Base-by-base conservation (phyloP, 2,329 filamentous ascomycete species). In the Sporothrix curviconia region DNA sequence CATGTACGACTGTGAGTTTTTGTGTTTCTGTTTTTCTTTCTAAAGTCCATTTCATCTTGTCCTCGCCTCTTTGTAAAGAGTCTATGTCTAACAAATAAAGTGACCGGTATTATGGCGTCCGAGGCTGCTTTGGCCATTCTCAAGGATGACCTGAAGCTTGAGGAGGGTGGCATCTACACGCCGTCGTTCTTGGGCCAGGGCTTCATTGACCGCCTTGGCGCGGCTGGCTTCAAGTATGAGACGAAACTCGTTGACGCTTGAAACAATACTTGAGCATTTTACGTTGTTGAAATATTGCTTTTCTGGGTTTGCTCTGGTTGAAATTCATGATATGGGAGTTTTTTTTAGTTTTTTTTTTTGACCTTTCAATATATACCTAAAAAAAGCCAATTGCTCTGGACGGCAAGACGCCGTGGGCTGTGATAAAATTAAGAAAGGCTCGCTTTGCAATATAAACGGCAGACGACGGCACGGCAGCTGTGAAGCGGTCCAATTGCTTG, bases 161-260 rank as follows among this genome's bases (percentile, higher is more conserved):
- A 76, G 1, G 76, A 76, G 1, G 87, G 87, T 17, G 88, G 87
- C 3, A 73, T 90, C 24, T 81, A 88, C 61, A 92, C 89, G 1
- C 84, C 88, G 0, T 85, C 87, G 0, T 87, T 81, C 55, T 72
- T 92, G 2, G 88, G 88, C 1, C 82, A 86, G 63, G 72, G 76
- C 9, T 87, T 82, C 65, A 74, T 90, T 59, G 81, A 90, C 65
- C 76, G 85, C 14, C 65, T 89, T 40, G 73, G 80, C 36, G 74
- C 77, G 34, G 78, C 74, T 39, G 87, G 86, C 2, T 79, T 91
- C 65, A 80, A 80, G 66, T 76, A 87, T 44, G 81, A 87, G 64
- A 76, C 76, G 24, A 78, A 76, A 66, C 70, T 63, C 14, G 47
- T 62, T 15, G 62, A 62, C 15, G 55, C 32, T 3, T 60, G 51